These are phyloP conservation scores for Tricholoma sp. DNA, from an alignment of 768 basidiomycete genomes.

Conservation along the genomic window DNA sequence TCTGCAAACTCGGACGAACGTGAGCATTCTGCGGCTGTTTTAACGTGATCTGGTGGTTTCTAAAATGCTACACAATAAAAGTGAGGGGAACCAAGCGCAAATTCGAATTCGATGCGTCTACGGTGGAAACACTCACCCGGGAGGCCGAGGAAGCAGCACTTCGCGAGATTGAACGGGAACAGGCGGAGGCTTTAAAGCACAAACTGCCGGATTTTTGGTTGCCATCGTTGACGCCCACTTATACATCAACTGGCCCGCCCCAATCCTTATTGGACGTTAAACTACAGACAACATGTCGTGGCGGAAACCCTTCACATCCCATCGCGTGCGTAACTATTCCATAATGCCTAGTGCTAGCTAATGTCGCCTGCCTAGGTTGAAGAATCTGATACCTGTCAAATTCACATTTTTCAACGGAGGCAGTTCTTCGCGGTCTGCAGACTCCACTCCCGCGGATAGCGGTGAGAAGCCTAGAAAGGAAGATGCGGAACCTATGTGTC, in stretches of 20 bases:
- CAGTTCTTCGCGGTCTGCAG: conserved; percentile 31
- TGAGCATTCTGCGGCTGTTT: conserved; percentile 4
- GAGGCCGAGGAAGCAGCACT: conserved; percentile 90
- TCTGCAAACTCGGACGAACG: conserved; percentile 32
- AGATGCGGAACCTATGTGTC: conserved; percentile 71
- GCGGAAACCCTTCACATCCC: conserved; percentile 71
- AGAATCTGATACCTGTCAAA: conserved; percentile 76
- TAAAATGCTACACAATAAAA: conserved; percentile 17
- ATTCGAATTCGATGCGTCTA: conserved; percentile 73
- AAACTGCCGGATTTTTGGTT: conserved; percentile 99
- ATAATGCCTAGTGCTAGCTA: background rate
- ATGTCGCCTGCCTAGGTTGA: conserved; percentile 50
- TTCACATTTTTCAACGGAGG: conserved; percentile 54
- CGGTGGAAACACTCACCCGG: conserved; percentile 63
- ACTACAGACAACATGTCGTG: conserved; percentile 84
- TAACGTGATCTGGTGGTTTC: background rate
- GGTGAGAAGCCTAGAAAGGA: conserved; percentile 40
- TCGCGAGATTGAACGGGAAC: conserved; percentile 76
- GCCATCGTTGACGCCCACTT: conserved; percentile 85
- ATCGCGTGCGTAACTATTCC: conserved; percentile 51
- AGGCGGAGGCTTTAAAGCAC: conserved; percentile 75
- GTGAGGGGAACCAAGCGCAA: conserved; percentile 74
- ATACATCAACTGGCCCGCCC: conserved; percentile 56
- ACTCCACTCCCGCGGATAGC: conserved; percentile 30
- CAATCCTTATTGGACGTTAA: conserved; percentile 75